A percentile compares a stretch with the other conserved stretches of the same genome.
These are phyloP conservation scores for Macrocybe gigantea DNA, from an alignment of 768 basidiomycete species.

Conservation along the genomic window DNA sequence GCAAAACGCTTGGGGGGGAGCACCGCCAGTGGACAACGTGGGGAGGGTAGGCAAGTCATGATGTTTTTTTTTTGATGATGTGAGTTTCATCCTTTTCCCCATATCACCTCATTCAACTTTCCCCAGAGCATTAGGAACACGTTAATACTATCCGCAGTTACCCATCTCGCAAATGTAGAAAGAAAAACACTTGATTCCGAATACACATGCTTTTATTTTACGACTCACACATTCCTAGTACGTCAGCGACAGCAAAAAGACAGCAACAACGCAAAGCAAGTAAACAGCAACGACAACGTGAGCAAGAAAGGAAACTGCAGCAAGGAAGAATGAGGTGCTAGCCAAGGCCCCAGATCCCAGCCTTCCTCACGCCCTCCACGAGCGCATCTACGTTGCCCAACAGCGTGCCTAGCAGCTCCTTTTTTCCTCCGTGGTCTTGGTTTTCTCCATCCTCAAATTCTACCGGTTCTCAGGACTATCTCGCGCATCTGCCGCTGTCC, in stretches of 20 bases:
- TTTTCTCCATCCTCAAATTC: conserved; percentile 15
- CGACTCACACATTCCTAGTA: neutral
- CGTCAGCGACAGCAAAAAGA: conserved; percentile 1
- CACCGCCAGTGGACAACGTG: conserved; percentile 60
- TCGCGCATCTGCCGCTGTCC: conserved; percentile 7
- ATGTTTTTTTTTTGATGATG: neutral
- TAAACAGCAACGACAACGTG: conserved; percentile 8
- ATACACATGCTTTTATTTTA: neutral
- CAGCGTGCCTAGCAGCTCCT: conserved; percentile 72
- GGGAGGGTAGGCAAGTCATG: conserved; percentile 33
- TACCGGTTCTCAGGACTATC: conserved; percentile 8
- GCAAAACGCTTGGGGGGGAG: conserved; percentile 70
- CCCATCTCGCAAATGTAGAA: no score
- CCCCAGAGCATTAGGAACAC: no score
- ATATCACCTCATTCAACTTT: no score
- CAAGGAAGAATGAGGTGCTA: conserved; percentile 28
- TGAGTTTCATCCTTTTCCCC: no score
- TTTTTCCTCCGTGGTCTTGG: conserved; percentile 78
- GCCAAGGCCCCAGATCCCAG: conserved; percentile 71
- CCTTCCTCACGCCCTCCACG: conserved; percentile 81
- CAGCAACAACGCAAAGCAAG: conserved; percentile 6
- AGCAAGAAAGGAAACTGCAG: conserved; percentile 17
- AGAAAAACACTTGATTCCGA: neutral
- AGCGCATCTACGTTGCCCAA: conserved; percentile 89
- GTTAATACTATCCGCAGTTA: no score